These are phyloP conservation scores for Penicillium sp. DNA, from an alignment of 2,329 filamentous ascomycete genomes.

Conservation along the genomic window DNA sequence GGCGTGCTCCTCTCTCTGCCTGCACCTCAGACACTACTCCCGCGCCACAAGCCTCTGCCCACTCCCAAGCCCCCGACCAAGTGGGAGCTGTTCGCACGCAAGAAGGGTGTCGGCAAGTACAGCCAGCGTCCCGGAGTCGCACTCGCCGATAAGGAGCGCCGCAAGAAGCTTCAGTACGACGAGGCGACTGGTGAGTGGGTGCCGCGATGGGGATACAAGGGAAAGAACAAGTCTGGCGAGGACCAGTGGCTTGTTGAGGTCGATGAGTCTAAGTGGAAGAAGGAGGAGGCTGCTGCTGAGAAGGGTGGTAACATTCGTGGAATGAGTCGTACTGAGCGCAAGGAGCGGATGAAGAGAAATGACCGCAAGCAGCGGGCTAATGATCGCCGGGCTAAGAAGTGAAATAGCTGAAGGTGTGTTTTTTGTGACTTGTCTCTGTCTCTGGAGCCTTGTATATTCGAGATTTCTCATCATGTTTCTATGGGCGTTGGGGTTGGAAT, in stretches of 20 bases:
- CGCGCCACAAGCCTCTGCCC: conserved; percentile 89
- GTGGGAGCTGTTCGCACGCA: conserved; percentile 93
- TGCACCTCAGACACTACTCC: conserved; percentile 65
- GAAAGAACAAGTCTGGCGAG: conserved; percentile 79
- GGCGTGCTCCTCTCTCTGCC: conserved; percentile 82
- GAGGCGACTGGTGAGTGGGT: conserved; percentile 84
- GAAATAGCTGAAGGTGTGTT: conserved; percentile 19
- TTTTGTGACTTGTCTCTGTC: neutral
- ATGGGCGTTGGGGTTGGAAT: conserved; percentile 30
- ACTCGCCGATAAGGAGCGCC: conserved; percentile 65
- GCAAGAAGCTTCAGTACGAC: conserved; percentile 75
- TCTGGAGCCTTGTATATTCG: neutral
- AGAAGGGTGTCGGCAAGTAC: conserved; percentile 87
- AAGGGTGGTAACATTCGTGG: conserved; percentile 65
- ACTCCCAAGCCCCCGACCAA: conserved; percentile 79
- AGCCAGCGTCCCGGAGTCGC: conserved; percentile 61
- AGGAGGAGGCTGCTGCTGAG: conserved; percentile 58
- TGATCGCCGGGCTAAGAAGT: conserved; percentile 50
- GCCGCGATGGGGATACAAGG: conserved; percentile 93
- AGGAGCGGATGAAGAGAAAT: conserved; percentile 63
- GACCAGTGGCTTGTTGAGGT: conserved; percentile 91
- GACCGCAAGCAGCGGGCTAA: conserved; percentile 70
- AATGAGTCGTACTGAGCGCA: conserved; percentile 65
- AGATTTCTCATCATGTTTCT: conserved; percentile 13
- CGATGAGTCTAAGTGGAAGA: conserved; percentile 71